Percentiles rank a stretch among this genome's conserved stretches.
Conservation (phyloP, 345 rosid genomes). For the Iberis pinnata region DNA sequence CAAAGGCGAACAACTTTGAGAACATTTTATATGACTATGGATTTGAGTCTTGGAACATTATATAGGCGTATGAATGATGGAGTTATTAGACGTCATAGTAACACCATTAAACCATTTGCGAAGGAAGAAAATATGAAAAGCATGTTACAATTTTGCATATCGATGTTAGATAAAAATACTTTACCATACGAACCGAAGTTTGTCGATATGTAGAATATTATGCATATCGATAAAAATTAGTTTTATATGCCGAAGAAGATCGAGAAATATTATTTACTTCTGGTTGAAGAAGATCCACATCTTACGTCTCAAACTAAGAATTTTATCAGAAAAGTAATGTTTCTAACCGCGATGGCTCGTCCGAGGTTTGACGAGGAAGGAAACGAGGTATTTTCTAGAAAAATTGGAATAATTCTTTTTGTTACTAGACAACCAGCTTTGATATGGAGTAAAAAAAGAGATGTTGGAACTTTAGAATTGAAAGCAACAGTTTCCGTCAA, state of each 20-base stretch:
- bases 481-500: neutral
- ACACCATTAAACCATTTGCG: neutral
- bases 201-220: neutral
- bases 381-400: neutral
- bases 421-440: neutral
- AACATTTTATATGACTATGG: neutral
- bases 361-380: neutral
- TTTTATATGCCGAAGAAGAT: neutral
- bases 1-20: neutral
- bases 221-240: neutral
- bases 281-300: neutral
- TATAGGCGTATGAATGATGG: neutral
- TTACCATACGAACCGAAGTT: neutral
- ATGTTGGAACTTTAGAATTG: neutral
- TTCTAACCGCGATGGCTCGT: neutral
- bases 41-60: neutral
- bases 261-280: neutral
- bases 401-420: neutral
- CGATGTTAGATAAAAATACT: neutral
- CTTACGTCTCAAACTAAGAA: neutral
- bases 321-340: neutral
- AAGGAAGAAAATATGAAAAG: neutral
- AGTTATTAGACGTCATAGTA: neutral
- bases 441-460: neutral
- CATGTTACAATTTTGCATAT: neutral